Evolutionary conservation across 306 rosid species (phyloP).

Genomic region (Gastrolobium bilobum): DNA sequence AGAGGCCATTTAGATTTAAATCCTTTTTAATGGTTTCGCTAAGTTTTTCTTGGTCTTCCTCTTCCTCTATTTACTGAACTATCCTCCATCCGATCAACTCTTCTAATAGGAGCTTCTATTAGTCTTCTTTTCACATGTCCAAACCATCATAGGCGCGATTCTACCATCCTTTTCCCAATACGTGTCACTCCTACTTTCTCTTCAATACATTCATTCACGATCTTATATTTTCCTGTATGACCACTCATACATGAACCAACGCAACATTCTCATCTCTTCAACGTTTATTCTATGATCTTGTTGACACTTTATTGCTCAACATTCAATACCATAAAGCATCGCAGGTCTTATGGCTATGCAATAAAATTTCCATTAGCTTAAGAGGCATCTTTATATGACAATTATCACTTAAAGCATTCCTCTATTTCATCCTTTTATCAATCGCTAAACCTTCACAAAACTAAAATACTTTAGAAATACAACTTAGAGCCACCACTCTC

Average conservation of each 20-base stretch:
- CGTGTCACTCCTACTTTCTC: not conserved
- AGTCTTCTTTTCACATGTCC: slow-evolving; percentile 9
- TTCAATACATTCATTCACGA: not conserved
- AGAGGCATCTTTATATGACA: not conserved
- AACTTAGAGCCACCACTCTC: slow-evolving; percentile 17
- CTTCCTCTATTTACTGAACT: not conserved
- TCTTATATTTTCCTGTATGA: slow-evolving; percentile 8
- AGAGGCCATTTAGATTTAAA: not conserved
- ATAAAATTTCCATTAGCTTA: slow-evolving; percentile 6
- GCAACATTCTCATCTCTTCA: not conserved
- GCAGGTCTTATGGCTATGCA: not conserved
- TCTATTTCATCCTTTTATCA: not conserved
- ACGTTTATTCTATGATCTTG: not conserved
- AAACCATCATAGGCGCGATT: not conserved
- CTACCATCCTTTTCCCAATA: not conserved
- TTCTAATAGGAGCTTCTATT: not conserved
- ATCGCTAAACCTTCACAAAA: slow-evolving; percentile 3
- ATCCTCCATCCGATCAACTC: not conserved
- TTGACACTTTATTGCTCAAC: not conserved
- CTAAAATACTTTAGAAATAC: slow-evolving; percentile 14
- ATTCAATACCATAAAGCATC: not conserved
- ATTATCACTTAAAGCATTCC: not conserved
- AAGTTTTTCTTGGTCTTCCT: slow-evolving; percentile 8
- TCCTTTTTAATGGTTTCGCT: not conserved
- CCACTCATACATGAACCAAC: not conserved